Base-by-base conservation (phyloP, 2,329 filamentous ascomycete genomes). In the Beauveria scarabaeidicola region DNA sequence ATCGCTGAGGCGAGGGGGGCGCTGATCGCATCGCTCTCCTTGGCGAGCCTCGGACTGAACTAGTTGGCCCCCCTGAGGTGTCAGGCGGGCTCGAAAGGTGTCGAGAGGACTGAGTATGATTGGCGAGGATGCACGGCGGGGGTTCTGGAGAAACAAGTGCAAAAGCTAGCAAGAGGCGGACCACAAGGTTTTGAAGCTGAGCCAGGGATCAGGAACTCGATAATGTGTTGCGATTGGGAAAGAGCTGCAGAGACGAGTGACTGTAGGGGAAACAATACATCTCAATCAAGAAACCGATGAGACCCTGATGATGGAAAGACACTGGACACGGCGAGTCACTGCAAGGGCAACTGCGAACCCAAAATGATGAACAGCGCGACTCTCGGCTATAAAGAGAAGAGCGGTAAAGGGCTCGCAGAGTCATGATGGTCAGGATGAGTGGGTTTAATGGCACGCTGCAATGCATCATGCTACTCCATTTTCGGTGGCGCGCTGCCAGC, bases 391-490 rank as follows among this genome's bases (percentile, higher is more conserved):
- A 41, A 21, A 27, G 17, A 43, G 23, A 56, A 54, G 23, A 60
- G 44, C 19, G 53, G 53, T 56, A 56, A 56, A 56, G 44, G 53
- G 52, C 52, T 55, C 15, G 41, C 6, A 44, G 19, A 25, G 40
- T 48, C 21, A 32, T 38, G 44, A 56, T 47, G 19, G 43, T 19
- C 53, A 11, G 44, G 15, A 17, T 10, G 53, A 47, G 53, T 56
- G 53, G 53, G 32, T 38, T 47, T 56, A n/a, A 48, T 56, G 53
- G 53, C 21, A 56, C 44, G 44, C 53, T 48, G 43, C 53, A 38
- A 48, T 41, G 53, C 25, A 25, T 44, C 32, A 27, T 19, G 21
- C 29, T 21, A 23, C 11, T 27, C 53, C 43, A 46, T 48, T 17
- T 27, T 40, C 13, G 19, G 44, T 56, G 53, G 53, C 29, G 53